Evolutionary conservation across 805 yeast genomes (phyloP), one percentile per base, ranked within the genome.

Genomic region (Pichia eremophila): DNA sequence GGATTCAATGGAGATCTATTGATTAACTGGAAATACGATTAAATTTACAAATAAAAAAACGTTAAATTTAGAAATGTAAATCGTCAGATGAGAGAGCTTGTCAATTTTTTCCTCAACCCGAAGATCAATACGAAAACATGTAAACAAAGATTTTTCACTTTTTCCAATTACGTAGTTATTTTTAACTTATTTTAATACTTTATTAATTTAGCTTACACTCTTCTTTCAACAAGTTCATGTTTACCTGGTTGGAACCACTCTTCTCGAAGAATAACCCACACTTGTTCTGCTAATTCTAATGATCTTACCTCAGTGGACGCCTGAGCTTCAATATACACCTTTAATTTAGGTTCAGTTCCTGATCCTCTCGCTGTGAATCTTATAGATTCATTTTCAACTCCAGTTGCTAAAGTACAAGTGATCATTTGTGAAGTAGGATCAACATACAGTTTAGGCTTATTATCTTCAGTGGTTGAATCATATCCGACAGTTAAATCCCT

Each of bases 291-390:
- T 9, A 82, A 58, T 0, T 40, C 50, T 0, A 55, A 50, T 0
- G 96, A 85, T 4, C 63, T 59, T 0, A 50, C 58, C 40, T 74
- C 85, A 9, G 68, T 62, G 0, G 52, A 44, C 0, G 87, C 73
- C 39, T 65, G 64, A 0, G 95, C 93, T 60, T 91, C 99, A 34
- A 91, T 81, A 65, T 91, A 91, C 0, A 91, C 85, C 63, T 91
- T 91, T 53, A 91, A 70, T 62, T 91, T 91, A 3, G 97, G 97
- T 63, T 91, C 99, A 0, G 99, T 91, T 11, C 99, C 99, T 4
- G 96, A 87, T 0, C 97, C 97, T 46, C 99, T 74, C 44, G 86
- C 80, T 0, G 98, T 90, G 59, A 90, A 81, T 35, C 95, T 67
- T 2, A 87, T 79, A 19, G 53, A 54, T 39, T 70, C 75, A 11